Evolutionary conservation across 805 yeast genomes (phyloP), one percentile per base, ranked within the genome.

Genomic region (Teunomyces kruisii): DNA sequence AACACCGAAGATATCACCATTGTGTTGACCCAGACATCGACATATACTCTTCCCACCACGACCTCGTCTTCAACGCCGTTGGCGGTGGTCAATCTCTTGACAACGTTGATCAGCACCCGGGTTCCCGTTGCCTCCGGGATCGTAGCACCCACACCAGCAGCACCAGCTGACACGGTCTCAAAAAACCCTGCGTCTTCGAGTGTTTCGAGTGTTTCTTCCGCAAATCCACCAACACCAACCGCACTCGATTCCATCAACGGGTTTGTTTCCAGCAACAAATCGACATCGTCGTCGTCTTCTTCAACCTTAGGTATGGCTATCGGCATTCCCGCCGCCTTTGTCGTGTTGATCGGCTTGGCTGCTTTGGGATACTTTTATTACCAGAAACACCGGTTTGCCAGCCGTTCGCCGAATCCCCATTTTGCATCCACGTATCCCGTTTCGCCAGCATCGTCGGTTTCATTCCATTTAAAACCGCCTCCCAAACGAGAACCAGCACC

Each of bases 261-360:
- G 4, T 35, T 35, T 22, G 22, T 35, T 14, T 16, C 26, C 16
- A 35, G 13, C 14, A 35, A 35, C 38, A 35, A n/a, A 4, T 13
- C 27, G 26, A 3, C 32, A 8, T 15, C 19, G n/a, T 13, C 24
- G 3, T 32, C 42, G 13, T 44, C 43, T 7, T 49, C 55, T 6
- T 37, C 43, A 22, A 52, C 51, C 2, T 37, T 58, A 12, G 62
- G 62, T 9, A 49, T 59, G 37, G 59, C 63, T 24, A 51, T 59
- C 6, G 63, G 61, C 4, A 56, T 59, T 33, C 64, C 64, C 13
- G 48, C 55, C 4, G 59, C 58, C 1, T 52, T 49, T 12, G 47
- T 58, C 2, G 46, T 50, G 12, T 48, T 51, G 9, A 40, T 29
- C 7, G 32, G 40, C 1, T 16, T 38, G 30, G 30, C 31, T 7